Percentiles rank a stretch among this genome's conserved stretches.
Conservation (phyloP, 2,329 filamentous ascomycete species). For the Ascochyta fabae region DNA sequence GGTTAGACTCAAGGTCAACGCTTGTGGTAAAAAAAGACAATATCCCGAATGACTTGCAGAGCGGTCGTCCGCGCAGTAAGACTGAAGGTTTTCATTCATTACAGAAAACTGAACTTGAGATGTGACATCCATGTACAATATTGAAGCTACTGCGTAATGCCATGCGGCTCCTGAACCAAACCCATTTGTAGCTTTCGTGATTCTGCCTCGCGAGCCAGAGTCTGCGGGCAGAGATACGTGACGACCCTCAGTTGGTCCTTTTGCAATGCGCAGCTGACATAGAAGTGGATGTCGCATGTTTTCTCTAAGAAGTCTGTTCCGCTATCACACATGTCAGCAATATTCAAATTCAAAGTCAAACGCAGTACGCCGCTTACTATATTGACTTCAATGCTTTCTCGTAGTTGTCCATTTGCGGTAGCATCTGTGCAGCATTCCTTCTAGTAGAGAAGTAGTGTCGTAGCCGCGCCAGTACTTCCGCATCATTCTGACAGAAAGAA, state of each 20-base stretch:
- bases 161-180: too few species aligned
- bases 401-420: conserved; percentile 17
- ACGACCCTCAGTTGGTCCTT: conserved; percentile 14
- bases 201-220: conserved; percentile 10
- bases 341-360: too few species aligned
- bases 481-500: conserved; percentile 16
- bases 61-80: too few species aligned
- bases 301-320: conserved; percentile 7
- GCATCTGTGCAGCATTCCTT: conserved; percentile 10
- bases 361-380: not conserved
- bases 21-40: too few species aligned
- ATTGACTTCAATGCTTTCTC: conserved; percentile 13
- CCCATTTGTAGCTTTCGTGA: not conserved
- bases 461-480: conserved; percentile 10
- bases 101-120: too few species aligned
- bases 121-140: not conserved
- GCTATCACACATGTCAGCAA: not conserved
- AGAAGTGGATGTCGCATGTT: conserved; percentile 14
- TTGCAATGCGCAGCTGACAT: conserved; percentile 16
- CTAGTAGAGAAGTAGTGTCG: conserved; percentile 14
- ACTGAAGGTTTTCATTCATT: too few species aligned
- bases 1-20: too few species aligned
- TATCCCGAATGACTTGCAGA: too few species aligned
- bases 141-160: too few species aligned
- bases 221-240: conserved; percentile 15